Base-by-base conservation (phyloP, 2,329 filamentous ascomycete species). In the Aaosphaeria arxii region DNA sequence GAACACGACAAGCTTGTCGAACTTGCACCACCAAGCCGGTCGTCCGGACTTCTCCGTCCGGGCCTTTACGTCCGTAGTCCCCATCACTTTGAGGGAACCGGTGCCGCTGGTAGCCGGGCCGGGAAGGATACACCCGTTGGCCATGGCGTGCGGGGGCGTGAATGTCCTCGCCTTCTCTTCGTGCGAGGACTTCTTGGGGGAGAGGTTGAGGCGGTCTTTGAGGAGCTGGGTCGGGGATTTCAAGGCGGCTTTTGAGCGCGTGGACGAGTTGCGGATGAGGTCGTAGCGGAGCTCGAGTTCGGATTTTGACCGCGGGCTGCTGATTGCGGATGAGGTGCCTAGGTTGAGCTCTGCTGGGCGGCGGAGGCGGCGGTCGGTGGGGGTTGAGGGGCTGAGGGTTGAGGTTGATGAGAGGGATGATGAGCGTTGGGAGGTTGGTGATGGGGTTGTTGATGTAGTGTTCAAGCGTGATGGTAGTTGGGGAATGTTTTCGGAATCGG, bases 21-120 rank as follows among this genome's bases (percentile, higher is more conserved):
- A 54, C 41, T 67, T 67, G 44, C 66, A 69, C 66, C 66, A 69
- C 66, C 66, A 69, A 4, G 63, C 59, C 1, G 66, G 62, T 3
- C 59, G 50, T 5, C 50, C 42, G 3, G 43, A 43, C 4, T 51
- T 45, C 36, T 62, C 58, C 3, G 64, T 69, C 5, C 52, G 46
- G 6, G 63, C 64, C 11, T 64, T 56, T 1, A 69, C 57, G 1
- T 36, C 33, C 33, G 7, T 36, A 24, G 17, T 24, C 17, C 17
- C 17, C 17, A 24, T 24, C 17, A 24, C 17, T 24, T 24, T 3
- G 17, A 24, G 17, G 17, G 17, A 24, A n/a, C n/a, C n/a, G n/a
- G n/a, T n/a, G n/a, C n/a, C n/a, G n/a, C n/a, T n/a, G n/a, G n/a
- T n/a, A n/a, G n/a, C n/a, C n/a, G n/a, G n/a, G n/a, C 56, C 58